A percentile compares a stretch with the other conserved stretches of the same genome.
These are phyloP conservation scores for Fusarium luffae DNA, from an alignment of 2,329 filamentous ascomycete genomes.

Conservation along the genomic window DNA sequence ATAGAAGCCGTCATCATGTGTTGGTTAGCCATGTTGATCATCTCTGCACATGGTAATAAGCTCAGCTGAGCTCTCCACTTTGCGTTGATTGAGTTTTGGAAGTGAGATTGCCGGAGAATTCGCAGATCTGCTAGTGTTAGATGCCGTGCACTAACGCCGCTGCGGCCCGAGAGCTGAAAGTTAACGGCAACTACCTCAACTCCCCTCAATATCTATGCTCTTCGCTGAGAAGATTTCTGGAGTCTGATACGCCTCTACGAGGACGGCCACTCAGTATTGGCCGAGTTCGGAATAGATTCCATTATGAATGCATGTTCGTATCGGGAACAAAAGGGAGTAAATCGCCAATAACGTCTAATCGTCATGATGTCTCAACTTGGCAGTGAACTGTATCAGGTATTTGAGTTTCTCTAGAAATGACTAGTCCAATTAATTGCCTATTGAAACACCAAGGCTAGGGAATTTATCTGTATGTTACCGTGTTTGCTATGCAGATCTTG, in stretches of 20 bases:
- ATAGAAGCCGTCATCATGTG: not conserved
- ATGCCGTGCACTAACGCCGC: not conserved
- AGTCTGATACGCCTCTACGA: no score
- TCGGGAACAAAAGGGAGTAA: no score
- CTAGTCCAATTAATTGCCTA: fast-evolving
- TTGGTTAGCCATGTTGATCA: not conserved
- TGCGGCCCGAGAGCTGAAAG: not conserved
- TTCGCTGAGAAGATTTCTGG: no score
- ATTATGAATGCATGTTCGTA: no score
- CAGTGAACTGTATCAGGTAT: not conserved
- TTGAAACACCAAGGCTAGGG: no score
- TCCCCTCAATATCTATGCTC: no score
- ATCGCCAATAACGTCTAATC: no score
- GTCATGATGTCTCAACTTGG: not conserved
- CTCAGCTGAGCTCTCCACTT: not conserved
- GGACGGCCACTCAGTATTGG: no score
- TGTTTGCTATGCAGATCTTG: not conserved
- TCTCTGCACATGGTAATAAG: not conserved
- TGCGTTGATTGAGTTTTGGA: not conserved
- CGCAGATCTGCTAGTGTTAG: not conserved
- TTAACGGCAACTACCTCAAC: no score
- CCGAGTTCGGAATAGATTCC: no score
- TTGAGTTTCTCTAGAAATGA: not conserved
- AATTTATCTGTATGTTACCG: fast-evolving
- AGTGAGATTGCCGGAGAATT: not conserved